Evolutionary conservation across 768 basidiomycete genomes (phyloP).

Genomic region (Termitomyces sp.): DNA sequence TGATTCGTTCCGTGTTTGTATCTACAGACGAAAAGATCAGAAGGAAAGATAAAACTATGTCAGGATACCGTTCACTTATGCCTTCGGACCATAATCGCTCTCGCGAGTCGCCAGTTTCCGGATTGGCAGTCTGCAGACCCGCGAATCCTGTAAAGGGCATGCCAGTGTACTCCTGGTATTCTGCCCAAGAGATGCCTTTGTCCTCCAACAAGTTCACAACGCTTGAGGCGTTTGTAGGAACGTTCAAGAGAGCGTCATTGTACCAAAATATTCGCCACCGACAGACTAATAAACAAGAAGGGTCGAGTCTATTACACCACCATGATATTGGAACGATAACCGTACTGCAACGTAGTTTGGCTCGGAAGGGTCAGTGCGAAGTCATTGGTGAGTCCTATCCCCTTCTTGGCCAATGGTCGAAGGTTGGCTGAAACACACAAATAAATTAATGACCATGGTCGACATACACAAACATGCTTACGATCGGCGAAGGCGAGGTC

Average conservation of each 20-base stretch:
- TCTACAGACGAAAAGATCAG: conserved; percentile 51
- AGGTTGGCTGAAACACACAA: conserved; percentile 22
- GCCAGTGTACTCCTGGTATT: conserved; percentile 60
- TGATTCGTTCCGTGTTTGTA: conserved; percentile 33
- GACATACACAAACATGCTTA: background rate
- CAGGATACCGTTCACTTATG: conserved; percentile 25
- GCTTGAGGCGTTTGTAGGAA: conserved; percentile 49
- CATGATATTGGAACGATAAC: conserved; percentile 18
- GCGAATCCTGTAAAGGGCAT: conserved; percentile 47
- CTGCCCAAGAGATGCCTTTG: conserved; percentile 56
- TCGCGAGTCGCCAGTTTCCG: conserved; percentile 18
- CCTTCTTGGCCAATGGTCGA: conserved; percentile 40
- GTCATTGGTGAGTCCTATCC: conserved; percentile 42
- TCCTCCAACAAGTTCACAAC: conserved; percentile 58
- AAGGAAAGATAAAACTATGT: too few species aligned
- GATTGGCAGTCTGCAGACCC: conserved; percentile 27
- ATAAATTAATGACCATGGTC: background rate
- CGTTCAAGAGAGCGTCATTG: conserved; percentile 32
- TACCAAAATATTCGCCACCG: conserved; percentile 30
- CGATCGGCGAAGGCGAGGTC: conserved; percentile 22
- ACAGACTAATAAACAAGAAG: background rate
- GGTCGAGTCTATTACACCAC: background rate
- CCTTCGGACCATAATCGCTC: conserved; percentile 26
- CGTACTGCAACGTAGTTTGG: conserved; percentile 49
- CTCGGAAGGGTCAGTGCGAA: conserved; percentile 54